Base-by-base conservation (phyloP, 345 rosid species). In the Hibiscus trionum region DNA sequence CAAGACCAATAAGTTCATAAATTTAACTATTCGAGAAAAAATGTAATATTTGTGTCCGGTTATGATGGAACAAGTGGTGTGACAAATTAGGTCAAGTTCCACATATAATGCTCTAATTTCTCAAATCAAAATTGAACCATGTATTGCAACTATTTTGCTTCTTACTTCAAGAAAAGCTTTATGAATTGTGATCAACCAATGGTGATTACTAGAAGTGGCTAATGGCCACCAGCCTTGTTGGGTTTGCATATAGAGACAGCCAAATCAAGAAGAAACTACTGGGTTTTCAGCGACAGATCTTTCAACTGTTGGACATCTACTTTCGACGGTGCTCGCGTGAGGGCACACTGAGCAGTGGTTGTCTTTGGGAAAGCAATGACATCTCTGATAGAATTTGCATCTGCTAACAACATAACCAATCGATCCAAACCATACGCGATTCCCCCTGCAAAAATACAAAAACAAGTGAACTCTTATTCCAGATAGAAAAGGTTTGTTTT, bases 301-400 rank as follows among this genome's bases (percentile, higher is more conserved):
- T 81, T 75, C 5, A 95, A 91, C 83, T 91, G 97, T 76, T 84
- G 89, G 10, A 84, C 84, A 83, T 92, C 97, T 15, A 95, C 99
- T 80, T 85, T 87, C 0, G 97, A 92, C 35, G 99, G 99, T 29
- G 99, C 75, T 66, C 65, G 81, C 4, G 99, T 95, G 57, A 95
- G 86, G 52, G 93, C 91, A 82, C 99, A 95, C 76, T 92, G 97
- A 29, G 97, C 99, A 0, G 97, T 89, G 5, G 91, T 87, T 7
- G 99, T 90, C 83, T 95, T 95, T 7, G 97, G 99, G 78, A 95
- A 95, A n/a, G 99, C 97, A 47, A 95, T 92, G 53, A 90, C 99
- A 73, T 95, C 99, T 75, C 97, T 86, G 53, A 95, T 95, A 53
- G 97, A 92, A 81, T 70, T 90, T 0, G 97, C 80, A 56, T 87